Base-by-base conservation (phyloP, 208 protist genomes). In the Acanthamoeba lenticulata region DNA sequence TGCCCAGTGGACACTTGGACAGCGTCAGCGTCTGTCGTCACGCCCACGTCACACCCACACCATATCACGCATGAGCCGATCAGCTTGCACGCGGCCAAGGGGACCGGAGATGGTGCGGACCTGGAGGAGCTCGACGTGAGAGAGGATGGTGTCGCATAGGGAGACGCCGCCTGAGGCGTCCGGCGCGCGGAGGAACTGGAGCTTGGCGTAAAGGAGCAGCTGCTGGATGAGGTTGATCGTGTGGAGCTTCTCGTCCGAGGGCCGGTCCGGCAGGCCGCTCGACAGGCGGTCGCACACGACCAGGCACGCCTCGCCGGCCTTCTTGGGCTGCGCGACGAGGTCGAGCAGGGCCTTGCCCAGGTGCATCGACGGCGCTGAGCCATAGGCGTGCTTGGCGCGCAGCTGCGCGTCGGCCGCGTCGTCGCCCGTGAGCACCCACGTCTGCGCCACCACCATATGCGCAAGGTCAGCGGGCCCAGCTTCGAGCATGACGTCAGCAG, bases 201-300 rank as follows among this genome's bases (percentile, higher is more conserved):
- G 34, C 42, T 96, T 96, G 11, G 94, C 94, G 38, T 96, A 95
- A 38, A 94, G 77, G 7, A 96, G 57, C 29, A 96, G 32, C 77
- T 96, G 90, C 65, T 96, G 94, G 65, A 96, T 95, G 13, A 94
- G 32, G 49, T 94, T 94, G 65, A 96, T 94, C 24, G 94, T 91
- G 9, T 94, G 79, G 9, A 95, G 47, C 85, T 96, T 95, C 21
- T 94, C 93, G 21, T 79, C 45, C 29, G 45, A 49, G 27, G 24
- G 15, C 6, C 34, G 42, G 42, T 44, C 55, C 32, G 72, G 36
- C 6, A 94, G 42, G 0, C 52, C 27, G 38, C 32, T 19, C 19
- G 74, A 92, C 21, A 94, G 44, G 15, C 42, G 38, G 29, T 94
- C 74, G 55, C 93, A 92, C n/a, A 94, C 36, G 1, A 42, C 38